Evolutionary conservation across 805 yeast genomes (phyloP), one percentile per base, ranked within the genome.

Genomic region (Saccharomycopsis fermentans): DNA sequence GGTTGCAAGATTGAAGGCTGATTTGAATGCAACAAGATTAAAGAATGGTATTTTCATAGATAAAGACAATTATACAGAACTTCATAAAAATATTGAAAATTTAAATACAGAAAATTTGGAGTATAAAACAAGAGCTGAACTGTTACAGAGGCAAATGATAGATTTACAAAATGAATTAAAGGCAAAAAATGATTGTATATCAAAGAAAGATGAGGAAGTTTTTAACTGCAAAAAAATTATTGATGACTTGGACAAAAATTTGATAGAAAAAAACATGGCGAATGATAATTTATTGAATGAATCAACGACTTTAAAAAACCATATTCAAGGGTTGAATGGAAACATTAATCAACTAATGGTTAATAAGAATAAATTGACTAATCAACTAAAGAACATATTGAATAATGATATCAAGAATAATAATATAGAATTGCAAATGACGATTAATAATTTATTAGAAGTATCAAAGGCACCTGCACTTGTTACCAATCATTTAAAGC

Each of bases 31-130:
- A 0, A 77, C 89, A 0, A 76, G 84, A 61, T 71, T 73, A 9
- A 84, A 79, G 66, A 86, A 84, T 62, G 90, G 91, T 1, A 76
- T 87, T 26, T 83, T 74, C 65, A 70, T 87, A 77, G 81, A 82
- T 64, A 80, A 80, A 34, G 76, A 72, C 16, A 83, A 83, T 66
- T 84, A 84, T 64, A 78, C 77, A 55, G 79, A 78, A 52, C 58
- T 81, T 35, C 75, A 77, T 64, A 71, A 70, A 56, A 80, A 79
- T 56, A 68, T 77, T 17, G 82, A 79, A 59, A 79, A 75, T 60
- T 72, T 74, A 54, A 78, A 76, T 51, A 77, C 77, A 1, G 82
- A 81, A 63, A 70, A 78, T 9, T 75, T 74, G 40, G 86, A 81
- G 64, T 67, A 71, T 19, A 69, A 72, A 56, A 67, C 81, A 54